Percentiles rank a stretch among this genome's conserved stretches.
phyloP scores from a whole-genome alignment of 306 rosid species.

The Prunus campanulata region DNA sequence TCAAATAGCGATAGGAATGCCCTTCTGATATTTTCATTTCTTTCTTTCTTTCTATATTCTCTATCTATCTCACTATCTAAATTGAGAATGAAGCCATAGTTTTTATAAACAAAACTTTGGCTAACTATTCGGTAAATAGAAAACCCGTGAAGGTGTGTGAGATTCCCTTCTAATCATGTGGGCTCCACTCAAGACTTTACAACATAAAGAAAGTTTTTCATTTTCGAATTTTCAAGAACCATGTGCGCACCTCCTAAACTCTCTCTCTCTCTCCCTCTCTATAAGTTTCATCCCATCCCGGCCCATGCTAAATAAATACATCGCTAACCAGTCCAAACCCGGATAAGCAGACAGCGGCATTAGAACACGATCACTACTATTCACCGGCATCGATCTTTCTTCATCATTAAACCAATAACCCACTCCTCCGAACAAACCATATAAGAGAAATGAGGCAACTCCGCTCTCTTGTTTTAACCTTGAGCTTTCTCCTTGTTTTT shows the following conservation, averaged over 20 bases:
- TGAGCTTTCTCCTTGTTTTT: constrained; percentile 23
- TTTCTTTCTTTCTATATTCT: too few relatives aligned
- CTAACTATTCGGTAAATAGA: too few relatives aligned
- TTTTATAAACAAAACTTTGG: too few relatives aligned
- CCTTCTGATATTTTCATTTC: too few relatives aligned
- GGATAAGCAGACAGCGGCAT: background rate
- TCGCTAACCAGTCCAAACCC: background rate
- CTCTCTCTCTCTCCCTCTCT: background rate
- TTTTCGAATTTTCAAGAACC: constrained; percentile 27
- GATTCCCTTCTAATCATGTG: too few relatives aligned
- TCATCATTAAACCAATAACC: background rate
- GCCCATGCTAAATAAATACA: background rate
- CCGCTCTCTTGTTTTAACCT: constrained; percentile 3
- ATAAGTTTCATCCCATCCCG: background rate
- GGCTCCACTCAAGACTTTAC: too few relatives aligned
- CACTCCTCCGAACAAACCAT: background rate
- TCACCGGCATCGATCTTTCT: background rate
- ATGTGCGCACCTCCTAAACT: background rate
- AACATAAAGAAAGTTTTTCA: background rate
- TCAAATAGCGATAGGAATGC: too few relatives aligned
- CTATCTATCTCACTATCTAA: too few relatives aligned
- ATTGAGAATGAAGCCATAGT: too few relatives aligned
- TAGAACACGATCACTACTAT: background rate
- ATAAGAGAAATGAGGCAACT: constrained; percentile 30
- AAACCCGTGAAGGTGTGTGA: too few relatives aligned